Base-by-base conservation (phyloP, 2,329 filamentous ascomycete genomes). In the Sporothrix globosa region DNA sequence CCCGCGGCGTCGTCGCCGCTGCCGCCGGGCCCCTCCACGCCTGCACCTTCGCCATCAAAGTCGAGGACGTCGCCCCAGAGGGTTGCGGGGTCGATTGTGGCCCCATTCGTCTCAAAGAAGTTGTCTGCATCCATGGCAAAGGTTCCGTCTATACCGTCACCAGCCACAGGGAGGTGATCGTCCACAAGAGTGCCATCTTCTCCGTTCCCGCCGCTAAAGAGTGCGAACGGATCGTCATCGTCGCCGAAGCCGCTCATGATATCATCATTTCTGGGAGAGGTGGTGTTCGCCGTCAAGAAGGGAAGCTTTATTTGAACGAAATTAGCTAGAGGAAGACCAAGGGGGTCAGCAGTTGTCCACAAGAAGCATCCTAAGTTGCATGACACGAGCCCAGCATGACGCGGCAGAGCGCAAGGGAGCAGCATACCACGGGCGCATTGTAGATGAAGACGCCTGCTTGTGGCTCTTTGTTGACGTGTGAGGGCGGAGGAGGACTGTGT, bases 221-320 rank as follows among this genome's bases (percentile, higher is more conserved):
- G 34, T 46, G 46, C 61, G 34, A 67, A 67, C 39, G 54, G 68
- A 14, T 69, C 70, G 46, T 56, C 54, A 54, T 67, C 41, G 46
- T 70, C 68, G 53, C 24, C 48, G 30, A 60, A 34, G 46, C 53
- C 50, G 60, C 24, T 46, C 61, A 71, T 69, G 50, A 7, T 65
- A 48, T 41, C 48, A 48, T 46, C 58, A 46, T 50, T n/a, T 13
- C 14, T 13, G 44, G 21, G 34, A 27, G 17, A 19, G 7, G 11
- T 17, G 48, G 19, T 1, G 6, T 41, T 17, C 10, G 5, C 4
- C 13, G 44, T 52, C 17, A 50, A 34, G 21, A 17, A 30, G 17
- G 10, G 19, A 9, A n/a, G 50, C 46, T 41, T 10, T 7, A 11
- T 17, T 13, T 13, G 2, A 46, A 4, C 3, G 21, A 6, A 7